Base-by-base conservation (phyloP, 192 early-diverging fungal species). In the Rhizophagus sp. region DNA sequence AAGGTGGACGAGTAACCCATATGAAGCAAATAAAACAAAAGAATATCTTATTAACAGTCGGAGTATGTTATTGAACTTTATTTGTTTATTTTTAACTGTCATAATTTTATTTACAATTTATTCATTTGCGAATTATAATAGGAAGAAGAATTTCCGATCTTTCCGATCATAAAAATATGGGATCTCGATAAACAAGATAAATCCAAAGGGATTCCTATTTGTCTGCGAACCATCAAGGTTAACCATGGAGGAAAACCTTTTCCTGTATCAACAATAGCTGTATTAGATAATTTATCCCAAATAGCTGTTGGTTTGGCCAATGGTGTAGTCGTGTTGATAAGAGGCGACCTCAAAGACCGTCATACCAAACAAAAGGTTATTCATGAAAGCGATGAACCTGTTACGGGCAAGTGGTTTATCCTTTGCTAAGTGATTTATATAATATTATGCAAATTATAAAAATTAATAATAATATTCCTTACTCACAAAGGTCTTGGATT, bases 241-340 rank as follows among this genome's bases (percentile, higher is more conserved):
- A 90, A 92, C 39, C 88, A 91, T 75, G 83, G 87, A 41, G 88
- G 88, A 80, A 89, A 88, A 50, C 84, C 92, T 4, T 91, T 90
- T 80, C 94, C 93, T 6, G 93, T 91, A 1, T 85, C 95, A 1
- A 90, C 94, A 0, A 74, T 96, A 62, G 94, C 96, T 62, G 89
- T 90, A 13, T 78, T 96, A 10, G 92, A 94, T 39, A 92, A 92
- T 73, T 75, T 96, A 82, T 89, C 93, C 8, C 98, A 97, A 84
- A 87, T 97, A 17, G 98, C 98, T 17, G 86, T 98, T 47, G 98
- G 97, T 4, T 86, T 99, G 76, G 95, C 95, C 27, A 97, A 96
- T 80, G 98, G 98, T 15, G 91, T 94, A 4, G 96, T 97, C 0
- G 84, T 97, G 25, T 85, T 97, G 47, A 89, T 95, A 22, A 90